phyloP scores from a whole-genome alignment of 345 rosid species.

The Citrus hindsii region DNA sequence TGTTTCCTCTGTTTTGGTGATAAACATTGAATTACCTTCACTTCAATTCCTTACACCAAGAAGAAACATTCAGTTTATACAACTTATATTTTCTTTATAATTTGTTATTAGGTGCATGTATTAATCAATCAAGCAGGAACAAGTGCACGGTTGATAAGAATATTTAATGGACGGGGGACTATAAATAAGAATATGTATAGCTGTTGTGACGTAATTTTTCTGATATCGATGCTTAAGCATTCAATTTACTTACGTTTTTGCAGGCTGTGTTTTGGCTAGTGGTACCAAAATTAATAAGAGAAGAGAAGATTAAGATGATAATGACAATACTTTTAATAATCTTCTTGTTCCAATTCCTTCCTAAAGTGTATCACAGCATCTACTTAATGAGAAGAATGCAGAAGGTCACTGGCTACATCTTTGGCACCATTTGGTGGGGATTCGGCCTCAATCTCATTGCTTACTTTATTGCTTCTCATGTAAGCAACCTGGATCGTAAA shows the following conservation, averaged over 20 bases:
- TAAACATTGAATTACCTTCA: not conserved
- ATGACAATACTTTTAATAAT: constrained; percentile 60
- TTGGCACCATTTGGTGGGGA: constrained; percentile 98
- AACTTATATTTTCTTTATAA: too few relatives aligned
- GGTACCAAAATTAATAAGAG: constrained; percentile 60
- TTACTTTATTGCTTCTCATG: constrained; percentile 90
- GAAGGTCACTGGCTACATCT: constrained; percentile 87
- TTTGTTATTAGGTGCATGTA: too few relatives aligned
- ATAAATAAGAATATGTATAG: not conserved
- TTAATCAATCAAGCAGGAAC: too few relatives aligned
- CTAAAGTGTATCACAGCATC: constrained; percentile 86
- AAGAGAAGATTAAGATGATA: constrained; percentile 56
- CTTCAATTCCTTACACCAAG: too few relatives aligned
- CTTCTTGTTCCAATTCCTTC: constrained; percentile 58
- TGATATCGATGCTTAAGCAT: not conserved
- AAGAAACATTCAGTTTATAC: too few relatives aligned
- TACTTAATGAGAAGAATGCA: constrained; percentile 74
- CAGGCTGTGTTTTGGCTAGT: constrained; percentile 83
- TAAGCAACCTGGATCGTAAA: constrained; percentile 15
- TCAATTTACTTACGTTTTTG: not conserved
- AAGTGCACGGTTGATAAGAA: too few relatives aligned
- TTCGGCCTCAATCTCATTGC: constrained; percentile 88
- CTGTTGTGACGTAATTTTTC: not conserved
- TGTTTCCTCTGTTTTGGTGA: too few relatives aligned
- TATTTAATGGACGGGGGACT: too few relatives aligned